Evolutionary conservation across 139 green algal genomes (phyloP).

Genomic region (Closterium sp.): DNA sequence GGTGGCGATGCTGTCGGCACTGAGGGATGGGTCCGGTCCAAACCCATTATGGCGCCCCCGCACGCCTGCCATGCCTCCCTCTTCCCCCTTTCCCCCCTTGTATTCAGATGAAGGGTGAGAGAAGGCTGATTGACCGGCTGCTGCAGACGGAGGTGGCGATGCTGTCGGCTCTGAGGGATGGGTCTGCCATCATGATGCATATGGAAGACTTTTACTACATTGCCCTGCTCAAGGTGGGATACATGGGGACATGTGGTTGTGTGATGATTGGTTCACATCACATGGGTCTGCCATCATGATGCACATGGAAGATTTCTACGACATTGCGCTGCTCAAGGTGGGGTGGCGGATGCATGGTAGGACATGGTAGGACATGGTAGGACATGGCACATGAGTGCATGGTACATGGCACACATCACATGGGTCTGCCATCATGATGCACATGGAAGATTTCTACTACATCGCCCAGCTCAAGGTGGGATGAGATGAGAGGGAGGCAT

Average conservation of each 20-base stretch:
- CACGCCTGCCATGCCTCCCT: background rate
- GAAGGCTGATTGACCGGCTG: constrained; percentile 12
- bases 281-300: constrained; percentile 21
- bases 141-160: constrained; percentile 27
- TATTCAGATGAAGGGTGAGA: constrained; percentile 16
- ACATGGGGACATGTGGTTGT: background rate
- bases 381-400: too few species aligned
- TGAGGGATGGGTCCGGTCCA: background rate
- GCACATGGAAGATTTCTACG: constrained; percentile 47
- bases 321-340: constrained; percentile 24
- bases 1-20: constrained; percentile 10
- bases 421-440: constrained; percentile 28
- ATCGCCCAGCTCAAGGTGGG: constrained; percentile 24
- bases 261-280: background rate
- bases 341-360: background rate
- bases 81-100: background rate
- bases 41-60: background rate
- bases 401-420: background rate
- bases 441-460: constrained; percentile 41
- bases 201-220: constrained; percentile 49
- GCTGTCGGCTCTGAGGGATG: constrained; percentile 4
- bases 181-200: constrained; percentile 33
- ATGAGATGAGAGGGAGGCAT: too few species aligned
- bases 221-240: constrained; percentile 23
- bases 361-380: too few species aligned